Base-by-base conservation (phyloP, 169 alveolate genomes). In the Plasmodium gaboni region DNA sequence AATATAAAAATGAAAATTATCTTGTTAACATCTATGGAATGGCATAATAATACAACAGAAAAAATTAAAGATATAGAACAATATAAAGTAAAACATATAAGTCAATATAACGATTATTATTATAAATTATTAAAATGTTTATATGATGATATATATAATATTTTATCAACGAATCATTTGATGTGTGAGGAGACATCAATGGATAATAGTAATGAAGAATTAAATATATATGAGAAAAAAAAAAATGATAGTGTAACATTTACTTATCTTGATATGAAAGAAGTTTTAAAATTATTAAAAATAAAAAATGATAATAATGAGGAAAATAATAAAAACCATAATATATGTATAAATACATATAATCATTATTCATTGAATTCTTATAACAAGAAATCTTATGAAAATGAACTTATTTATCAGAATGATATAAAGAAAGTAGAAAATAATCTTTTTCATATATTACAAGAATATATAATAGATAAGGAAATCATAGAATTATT, bases 1-100 rank as follows among this genome's bases (percentile, higher is more conserved):
- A 68, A 69, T 6, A 59, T 86, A 13, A 86, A 86, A 86, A 86
- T 86, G 92, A 86, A 86, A 71, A 87, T 86, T n/a, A 69, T 86
- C 22, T 64, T 86, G 13, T 53, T 86, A 19, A 60, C 92, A 32
- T 70, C 92, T 19, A 2, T 86, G 17, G 87, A 86, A 19, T 70
- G 87, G 55, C 44, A 28, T 57, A 19, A 38, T 38, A 38, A 38
- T 38, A 5, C 9, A 38, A 38, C 10, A 38, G 7, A 38, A 38
- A 38, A 4, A 38, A 38, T 38, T 38, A 38, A 59, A n/a, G 13
- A 26, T 8, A 9, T 12, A 42, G 38, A 12, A 4, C 42, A 67
- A 71, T 17, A 61, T 6, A 71, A 17, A 15, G 3, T 1, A 4
- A 48, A 22, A 26, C n/a, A 63, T 19, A 59, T 19, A 63, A 17